These are phyloP conservation scores for Pezicula carpinea DNA, from an alignment of 2,329 filamentous ascomycete species.

Conservation along the genomic window DNA sequence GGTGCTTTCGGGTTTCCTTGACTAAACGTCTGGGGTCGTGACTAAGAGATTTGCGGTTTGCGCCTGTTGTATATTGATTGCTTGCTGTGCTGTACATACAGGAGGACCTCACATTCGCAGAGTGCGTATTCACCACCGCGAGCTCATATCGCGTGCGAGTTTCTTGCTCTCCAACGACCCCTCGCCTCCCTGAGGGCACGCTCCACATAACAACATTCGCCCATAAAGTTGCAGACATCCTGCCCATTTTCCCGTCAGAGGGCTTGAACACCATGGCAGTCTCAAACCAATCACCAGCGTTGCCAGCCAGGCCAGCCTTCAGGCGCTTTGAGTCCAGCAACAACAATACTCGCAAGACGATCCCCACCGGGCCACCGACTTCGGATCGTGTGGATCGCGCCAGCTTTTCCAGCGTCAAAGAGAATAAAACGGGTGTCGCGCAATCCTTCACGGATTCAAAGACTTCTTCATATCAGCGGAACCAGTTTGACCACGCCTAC, in stretches of 20 bases:
- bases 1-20: slow-evolving; percentile 12
- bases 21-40: slow-evolving; percentile 16
- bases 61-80: neutral
- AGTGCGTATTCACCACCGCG: neutral
- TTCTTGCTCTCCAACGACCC: neutral
- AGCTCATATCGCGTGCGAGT: neutral
- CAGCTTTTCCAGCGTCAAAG: slow-evolving; percentile 28
- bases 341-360: slow-evolving; percentile 1
- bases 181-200: slow-evolving; percentile 3
- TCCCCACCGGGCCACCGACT: slow-evolving; percentile 10
- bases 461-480: slow-evolving; percentile 48
- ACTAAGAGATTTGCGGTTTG: slow-evolving; percentile 12
- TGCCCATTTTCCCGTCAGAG: neutral
- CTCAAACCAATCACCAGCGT: neutral
- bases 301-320: slow-evolving; percentile 2
- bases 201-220: too few relatives aligned
- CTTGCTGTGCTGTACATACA: neutral
- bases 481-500: slow-evolving; percentile 21
- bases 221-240: neutral
- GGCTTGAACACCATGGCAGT: slow-evolving; percentile 10
- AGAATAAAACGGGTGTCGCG: slow-evolving; percentile 34
- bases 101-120: neutral
- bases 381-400: slow-evolving; percentile 25
- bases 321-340: slow-evolving; percentile 1
- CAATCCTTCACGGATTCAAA: slow-evolving; percentile 62